Conservation (phyloP, 2,329 filamentous ascomycete species). For the Rhynchosporium secalis region DNA sequence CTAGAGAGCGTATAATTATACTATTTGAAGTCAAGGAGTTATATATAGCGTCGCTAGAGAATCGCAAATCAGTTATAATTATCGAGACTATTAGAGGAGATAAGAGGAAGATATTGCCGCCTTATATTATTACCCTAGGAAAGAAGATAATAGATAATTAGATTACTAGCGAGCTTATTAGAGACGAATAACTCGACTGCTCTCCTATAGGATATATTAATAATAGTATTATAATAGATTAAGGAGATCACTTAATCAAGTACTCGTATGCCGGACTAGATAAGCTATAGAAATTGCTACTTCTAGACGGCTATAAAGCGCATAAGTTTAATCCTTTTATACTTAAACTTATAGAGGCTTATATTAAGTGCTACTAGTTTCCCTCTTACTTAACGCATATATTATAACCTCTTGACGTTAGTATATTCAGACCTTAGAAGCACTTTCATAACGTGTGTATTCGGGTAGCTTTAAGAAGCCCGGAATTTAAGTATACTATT, state of each 20-base stretch:
- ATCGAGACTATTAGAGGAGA: neutral
- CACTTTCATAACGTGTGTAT: too few species aligned
- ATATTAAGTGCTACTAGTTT: too few species aligned
- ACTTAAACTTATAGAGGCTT: neutral
- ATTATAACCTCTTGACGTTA: too few species aligned
- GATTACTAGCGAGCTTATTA: neutral
- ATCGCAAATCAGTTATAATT: too few species aligned
- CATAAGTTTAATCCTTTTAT: neutral
- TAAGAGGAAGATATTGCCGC: neutral
- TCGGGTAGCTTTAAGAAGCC: too few species aligned
- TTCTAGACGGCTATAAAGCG: constrained; percentile 10
- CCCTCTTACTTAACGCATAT: too few species aligned
- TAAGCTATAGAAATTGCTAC: constrained; percentile 12
- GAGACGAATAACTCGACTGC: neutral
- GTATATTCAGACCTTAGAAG: too few species aligned
- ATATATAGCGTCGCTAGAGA: too few species aligned
- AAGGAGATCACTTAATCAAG: constrained; percentile 8
- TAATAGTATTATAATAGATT: constrained; percentile 10
- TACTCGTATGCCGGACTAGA: neutral
- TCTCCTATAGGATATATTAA: constrained; percentile 9
- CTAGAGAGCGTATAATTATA: too few species aligned
- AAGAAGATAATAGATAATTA: constrained; percentile 16
- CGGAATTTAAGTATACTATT: too few species aligned
- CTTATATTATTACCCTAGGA: constrained; percentile 9
- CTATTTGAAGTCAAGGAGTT: too few species aligned